Evolutionary conservation across 192 early-diverging fungal genomes (phyloP), one percentile per base, ranked within the genome.

Genomic region (Lunasporangiospora selenospora): DNA sequence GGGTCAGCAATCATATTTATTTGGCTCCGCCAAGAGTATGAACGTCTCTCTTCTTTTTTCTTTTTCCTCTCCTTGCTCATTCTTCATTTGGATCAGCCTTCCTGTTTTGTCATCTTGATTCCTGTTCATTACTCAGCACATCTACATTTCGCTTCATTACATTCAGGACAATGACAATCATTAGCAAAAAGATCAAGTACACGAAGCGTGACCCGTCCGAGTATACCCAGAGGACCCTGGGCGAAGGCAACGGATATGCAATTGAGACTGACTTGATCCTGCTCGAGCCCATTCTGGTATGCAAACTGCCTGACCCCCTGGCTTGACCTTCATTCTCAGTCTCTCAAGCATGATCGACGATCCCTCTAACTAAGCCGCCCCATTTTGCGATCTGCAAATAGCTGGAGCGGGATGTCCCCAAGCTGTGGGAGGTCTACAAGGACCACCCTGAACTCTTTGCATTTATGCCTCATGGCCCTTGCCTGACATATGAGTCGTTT

Each of bases 181-280:
- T 26, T 13, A 47, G 4, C 45, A 47, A 27, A 26, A 21, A 47
- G 7, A 50, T 62, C 30, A 36, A 54, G 13, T 73, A 63, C 37
- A 63, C 54, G 9, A 30, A 29, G 11, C 43, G 62, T 24, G 27
- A 54, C 1, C 13, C 40, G 6, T 29, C 46, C 1, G 53, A 58
- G 49, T 73, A 52, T 31, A 41, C 69, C 9, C 69, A 73, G 21
- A 38, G n/a, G 31, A 58, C 60, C n/a, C 55, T 73, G 21, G 69
- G 61, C 2, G 32, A 41, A 23, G 51, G 58, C 42, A 73, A 31
- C 23, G 69, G 69, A 15, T 50, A 24, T 4, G 10, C 26, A 4
- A 73, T 73, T 23, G 69, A 73, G 38, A 73, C 69, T 11, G 69
- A 63, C 41, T 47, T 53, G 47, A 63, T 73, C 31, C 49, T 34